Evolutionary conservation across 148 eudicot genomes (phyloP).

Genomic region (Polygonum maritimum): DNA sequence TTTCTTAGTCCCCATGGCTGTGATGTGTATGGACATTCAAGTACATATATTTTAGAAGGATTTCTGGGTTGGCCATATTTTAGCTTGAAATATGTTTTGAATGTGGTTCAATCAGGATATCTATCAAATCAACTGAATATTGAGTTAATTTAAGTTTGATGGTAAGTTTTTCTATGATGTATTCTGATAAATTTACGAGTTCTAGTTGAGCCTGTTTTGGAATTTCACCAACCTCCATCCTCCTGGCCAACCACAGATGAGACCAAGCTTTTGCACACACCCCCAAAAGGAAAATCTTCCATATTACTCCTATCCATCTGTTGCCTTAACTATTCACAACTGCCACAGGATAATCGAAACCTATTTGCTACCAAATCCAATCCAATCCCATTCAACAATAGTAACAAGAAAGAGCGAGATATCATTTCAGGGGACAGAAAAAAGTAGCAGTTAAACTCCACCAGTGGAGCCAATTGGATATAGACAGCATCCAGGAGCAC

Average conservation of each 20-base stretch:
- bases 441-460: not conserved
- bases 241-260: not conserved
- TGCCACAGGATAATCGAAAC: not conserved
- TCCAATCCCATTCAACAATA: not conserved
- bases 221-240: not conserved
- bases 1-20: too few species aligned
- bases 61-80: not conserved
- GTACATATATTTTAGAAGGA: not conserved
- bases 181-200: not conserved
- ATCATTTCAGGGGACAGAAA: not conserved
- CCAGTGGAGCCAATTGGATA: not conserved
- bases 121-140: too few species aligned
- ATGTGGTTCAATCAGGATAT: not conserved
- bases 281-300: not conserved
- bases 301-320: not conserved
- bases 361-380: not conserved
- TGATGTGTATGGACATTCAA: not conserved
- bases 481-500: not conserved
- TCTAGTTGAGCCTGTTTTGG: not conserved
- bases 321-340: not conserved
- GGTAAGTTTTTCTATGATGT: not conserved
- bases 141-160: not conserved
- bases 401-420: not conserved
- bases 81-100: not conserved
- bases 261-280: not conserved